Conservation (phyloP, 129 eudicot genomes). For the Flaveria ramosissima region DNA sequence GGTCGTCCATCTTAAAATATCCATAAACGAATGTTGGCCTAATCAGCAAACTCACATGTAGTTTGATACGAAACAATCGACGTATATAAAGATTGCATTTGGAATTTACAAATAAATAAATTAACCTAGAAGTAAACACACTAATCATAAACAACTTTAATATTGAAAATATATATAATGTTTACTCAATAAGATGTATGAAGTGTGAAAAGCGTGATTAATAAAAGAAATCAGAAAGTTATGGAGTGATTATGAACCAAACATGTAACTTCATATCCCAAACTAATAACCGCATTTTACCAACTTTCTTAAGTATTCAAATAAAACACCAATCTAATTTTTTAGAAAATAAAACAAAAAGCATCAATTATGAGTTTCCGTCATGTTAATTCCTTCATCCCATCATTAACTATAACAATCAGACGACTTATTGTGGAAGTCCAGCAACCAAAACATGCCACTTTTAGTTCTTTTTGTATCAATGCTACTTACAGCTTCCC, state of each 20-base stretch:
- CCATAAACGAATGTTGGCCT: background rate
- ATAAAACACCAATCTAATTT: background rate
- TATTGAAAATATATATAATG: no score
- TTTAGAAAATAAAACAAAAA: conserved; percentile 4
- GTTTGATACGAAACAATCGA: background rate
- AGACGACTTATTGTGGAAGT: background rate
- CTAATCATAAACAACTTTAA: background rate
- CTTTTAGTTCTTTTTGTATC: background rate
- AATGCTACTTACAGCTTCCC: background rate
- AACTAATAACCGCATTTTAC: conserved; percentile 1
- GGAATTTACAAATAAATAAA: background rate
- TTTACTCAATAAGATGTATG: background rate
- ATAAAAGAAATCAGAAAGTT: background rate
- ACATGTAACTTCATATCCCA: conserved; percentile 3
- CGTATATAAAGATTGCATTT: background rate
- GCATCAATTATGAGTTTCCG: background rate
- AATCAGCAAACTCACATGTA: background rate
- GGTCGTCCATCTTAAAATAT: background rate
- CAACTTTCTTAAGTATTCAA: background rate
- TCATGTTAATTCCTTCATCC: background rate
- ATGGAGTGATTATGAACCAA: background rate
- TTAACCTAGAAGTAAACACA: background rate
- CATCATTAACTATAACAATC: background rate
- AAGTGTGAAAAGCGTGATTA: conserved; percentile 4
- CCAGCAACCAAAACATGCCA: conserved; percentile 24